These are phyloP conservation scores for Agrostemma githago DNA, from an alignment of 148 eudicot genomes.

Conservation along the genomic window DNA sequence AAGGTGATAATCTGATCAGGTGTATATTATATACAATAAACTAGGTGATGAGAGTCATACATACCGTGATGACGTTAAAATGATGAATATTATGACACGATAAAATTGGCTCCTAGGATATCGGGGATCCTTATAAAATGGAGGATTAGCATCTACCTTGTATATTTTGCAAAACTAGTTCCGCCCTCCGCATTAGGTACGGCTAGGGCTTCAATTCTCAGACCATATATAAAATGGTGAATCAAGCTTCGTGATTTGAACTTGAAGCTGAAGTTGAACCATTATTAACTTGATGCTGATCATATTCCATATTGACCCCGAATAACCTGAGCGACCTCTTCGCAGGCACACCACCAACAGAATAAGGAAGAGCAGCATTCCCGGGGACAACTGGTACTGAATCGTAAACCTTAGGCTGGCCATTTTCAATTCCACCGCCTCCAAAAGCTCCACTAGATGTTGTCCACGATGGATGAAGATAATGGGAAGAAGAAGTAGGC, in stretches of 20 bases:
- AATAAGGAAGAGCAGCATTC: constrained; percentile 41
- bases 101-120: background rate
- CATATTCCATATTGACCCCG: constrained; percentile 83
- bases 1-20: constrained; percentile 7
- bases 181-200: background rate
- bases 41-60: constrained; percentile 6
- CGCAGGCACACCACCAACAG: constrained; percentile 28
- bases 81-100: background rate
- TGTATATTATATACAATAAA: constrained; percentile 16
- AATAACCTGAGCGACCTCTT: constrained; percentile 71
- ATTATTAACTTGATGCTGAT: background rate
- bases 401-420: constrained; percentile 39
- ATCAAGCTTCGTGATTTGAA: constrained; percentile 3
- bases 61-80: constrained; percentile 11
- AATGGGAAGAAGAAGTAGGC: background rate
- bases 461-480: background rate
- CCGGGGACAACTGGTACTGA: constrained; percentile 80
- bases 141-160: constrained; percentile 6
- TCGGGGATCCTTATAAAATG: background rate
- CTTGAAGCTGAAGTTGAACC: constrained; percentile 1
- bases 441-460: background rate
- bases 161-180: constrained; percentile 5
- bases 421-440: constrained; percentile 19
- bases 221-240: background rate
- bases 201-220: constrained; percentile 13